These are phyloP conservation scores for Pyrenula aspistea DNA, from an alignment of 495 filamentous ascomycete genomes.

Conservation along the genomic window DNA sequence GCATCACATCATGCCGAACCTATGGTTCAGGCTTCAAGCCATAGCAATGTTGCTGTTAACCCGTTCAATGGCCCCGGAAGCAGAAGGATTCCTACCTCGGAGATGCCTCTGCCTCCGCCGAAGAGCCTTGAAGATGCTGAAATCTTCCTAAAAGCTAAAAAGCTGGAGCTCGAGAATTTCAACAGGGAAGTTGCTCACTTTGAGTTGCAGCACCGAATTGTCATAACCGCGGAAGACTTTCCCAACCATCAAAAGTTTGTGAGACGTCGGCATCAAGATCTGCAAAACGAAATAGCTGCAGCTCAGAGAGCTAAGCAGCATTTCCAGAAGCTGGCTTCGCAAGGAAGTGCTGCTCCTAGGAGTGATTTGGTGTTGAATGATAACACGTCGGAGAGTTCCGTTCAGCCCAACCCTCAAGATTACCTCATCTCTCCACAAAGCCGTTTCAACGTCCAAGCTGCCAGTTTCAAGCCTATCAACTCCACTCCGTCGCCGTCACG, in stretches of 20 bases:
- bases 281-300: background rate
- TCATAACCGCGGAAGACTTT: background rate
- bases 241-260: background rate
- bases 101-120: background rate
- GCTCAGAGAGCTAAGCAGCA: background rate
- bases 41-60: background rate
- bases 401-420: background rate
- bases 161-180: background rate
- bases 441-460: background rate
- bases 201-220: background rate
- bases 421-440: background rate
- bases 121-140: background rate
- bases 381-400: background rate
- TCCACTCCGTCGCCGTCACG: background rate
- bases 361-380: background rate
- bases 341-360: background rate
- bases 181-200: background rate
- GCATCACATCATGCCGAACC: background rate
- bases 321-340: background rate
- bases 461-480: background rate
- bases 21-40: background rate
- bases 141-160: background rate
- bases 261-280: background rate
- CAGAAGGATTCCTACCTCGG: background rate
- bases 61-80: background rate